These are phyloP conservation scores for Coemansia furcata DNA, from an alignment of 192 early-diverging fungal genomes.

Conservation along the genomic window DNA sequence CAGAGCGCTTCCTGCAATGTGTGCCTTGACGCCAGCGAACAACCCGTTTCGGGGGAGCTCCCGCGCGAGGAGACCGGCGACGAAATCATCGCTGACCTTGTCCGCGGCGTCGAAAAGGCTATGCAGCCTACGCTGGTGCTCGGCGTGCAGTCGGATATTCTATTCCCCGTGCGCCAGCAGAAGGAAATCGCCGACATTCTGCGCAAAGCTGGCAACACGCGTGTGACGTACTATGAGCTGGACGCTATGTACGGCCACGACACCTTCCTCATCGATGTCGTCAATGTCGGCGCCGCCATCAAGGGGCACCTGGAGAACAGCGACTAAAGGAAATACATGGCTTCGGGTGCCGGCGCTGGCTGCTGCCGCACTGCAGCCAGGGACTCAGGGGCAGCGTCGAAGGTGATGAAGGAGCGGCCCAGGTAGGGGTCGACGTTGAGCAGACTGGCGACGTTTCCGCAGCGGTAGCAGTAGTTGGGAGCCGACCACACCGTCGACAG, in stretches of 20 bases:
- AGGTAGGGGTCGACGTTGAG: slow-evolving; percentile 68
- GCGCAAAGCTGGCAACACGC: slow-evolving; percentile 76
- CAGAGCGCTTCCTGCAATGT: slow-evolving; percentile 5
- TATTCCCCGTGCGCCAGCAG: slow-evolving; percentile 95
- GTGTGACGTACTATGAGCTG: slow-evolving; percentile 95
- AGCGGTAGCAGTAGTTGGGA: slow-evolving; percentile 98
- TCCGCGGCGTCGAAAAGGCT: slow-evolving; percentile 62
- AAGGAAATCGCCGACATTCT: slow-evolving; percentile 93
- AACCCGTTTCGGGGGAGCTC: not conserved
- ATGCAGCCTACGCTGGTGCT: slow-evolving; percentile 80
- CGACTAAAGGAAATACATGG: slow-evolving; percentile 20
- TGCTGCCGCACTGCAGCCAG: not conserved
- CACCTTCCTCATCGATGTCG: slow-evolving; percentile 89
- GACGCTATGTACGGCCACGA: slow-evolving; percentile 98
- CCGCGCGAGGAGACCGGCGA: slow-evolving; percentile 34
- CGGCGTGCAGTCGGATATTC: slow-evolving; percentile 91
- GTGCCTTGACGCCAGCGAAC: slow-evolving; percentile 27
- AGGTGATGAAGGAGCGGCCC: slow-evolving; percentile 45
- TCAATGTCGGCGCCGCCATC: slow-evolving; percentile 89
- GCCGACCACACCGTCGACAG: slow-evolving; percentile 96
- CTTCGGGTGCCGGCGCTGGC: slow-evolving; percentile 24
- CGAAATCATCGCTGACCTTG: slow-evolving; percentile 58
- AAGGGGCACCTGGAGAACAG: slow-evolving; percentile 80
- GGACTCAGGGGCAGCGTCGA: slow-evolving; percentile 38
- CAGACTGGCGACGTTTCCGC: slow-evolving; percentile 95